These are phyloP conservation scores for Hericium alpestre DNA, from an alignment of 768 basidiomycete species.

Conservation along the genomic window DNA sequence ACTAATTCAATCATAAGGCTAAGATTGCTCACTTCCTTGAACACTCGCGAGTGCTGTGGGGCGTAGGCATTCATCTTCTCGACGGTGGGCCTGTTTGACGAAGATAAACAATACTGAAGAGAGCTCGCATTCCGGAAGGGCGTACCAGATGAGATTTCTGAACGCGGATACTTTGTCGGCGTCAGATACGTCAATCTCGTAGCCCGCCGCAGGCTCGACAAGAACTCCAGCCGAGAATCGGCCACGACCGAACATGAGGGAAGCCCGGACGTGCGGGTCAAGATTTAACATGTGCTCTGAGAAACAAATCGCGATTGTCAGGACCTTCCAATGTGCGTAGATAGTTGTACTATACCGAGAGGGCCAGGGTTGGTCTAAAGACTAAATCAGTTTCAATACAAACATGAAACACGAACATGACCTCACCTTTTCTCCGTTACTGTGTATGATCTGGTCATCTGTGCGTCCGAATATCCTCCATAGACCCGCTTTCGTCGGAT, in stretches of 20 bases:
- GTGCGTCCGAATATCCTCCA: slow-evolving; percentile 20
- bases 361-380: background rate
- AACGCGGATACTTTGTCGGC: background rate
- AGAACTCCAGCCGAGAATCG: slow-evolving; percentile 4
- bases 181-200: background rate
- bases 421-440: slow-evolving; percentile 5
- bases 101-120: background rate
- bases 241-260: slow-evolving; percentile 4
- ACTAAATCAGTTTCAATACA: background rate
- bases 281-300: background rate
- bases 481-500: slow-evolving; percentile 14
- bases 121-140: background rate
- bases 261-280: background rate
- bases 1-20: background rate
- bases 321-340: too few relatives aligned
- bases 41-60: slow-evolving; percentile 14
- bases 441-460: slow-evolving; percentile 23
- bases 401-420: background rate
- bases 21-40: slow-evolving; percentile 11
- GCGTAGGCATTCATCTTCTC: slow-evolving; percentile 13
- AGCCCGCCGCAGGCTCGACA: background rate
- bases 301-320: background rate
- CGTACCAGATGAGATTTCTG: background rate
- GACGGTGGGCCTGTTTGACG: background rate
- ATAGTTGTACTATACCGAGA: background rate